Evolutionary conservation across 495 filamentous ascomycete genomes (phyloP), one percentile per base, ranked within the genome.

Genomic region (Neurospora sp.): DNA sequence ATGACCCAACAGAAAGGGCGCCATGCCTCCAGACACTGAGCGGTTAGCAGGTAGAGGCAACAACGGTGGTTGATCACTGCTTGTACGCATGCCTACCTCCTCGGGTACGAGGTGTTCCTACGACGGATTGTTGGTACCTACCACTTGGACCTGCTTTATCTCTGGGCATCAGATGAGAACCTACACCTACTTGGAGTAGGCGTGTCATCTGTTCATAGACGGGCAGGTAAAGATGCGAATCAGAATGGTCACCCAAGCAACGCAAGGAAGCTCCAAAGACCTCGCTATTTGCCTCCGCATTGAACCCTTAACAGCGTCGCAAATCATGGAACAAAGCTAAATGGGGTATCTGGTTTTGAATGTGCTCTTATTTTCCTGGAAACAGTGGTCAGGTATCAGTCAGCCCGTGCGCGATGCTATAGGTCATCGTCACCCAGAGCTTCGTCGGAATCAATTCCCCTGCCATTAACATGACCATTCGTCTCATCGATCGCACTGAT

Each of bases 391-490:
- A 31, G 54, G 3, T 66, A 28, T 17, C 6, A 28, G 13, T 78
- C 77, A 2, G 72, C 77, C 38, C 72, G 73, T 19, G 77, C 71
- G 36, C 73, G 77, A 6, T 72, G 78, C 39, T 81, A 78, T 39
- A 79, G 45, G 69, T 78, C 78, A 28, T 76, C 75, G 15, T 81
- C 79, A 2, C 73, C 77, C 19, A 31, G 40, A 7, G 62, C 76
- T 7, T 74, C 71, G 74, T 75, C 71, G 0, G 71, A 10, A 69
- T 43, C 24, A 17, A 39, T 15, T 69, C 74, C 13, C 69, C 39
- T 42, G 74, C 70, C 28, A 2, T 24, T 71, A 24, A 4, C 39
- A 21, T 74, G 70, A 1, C 71, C 70, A 36, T 72, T 37, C 19
- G 66, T 11, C 24, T 24, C 77, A 42, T 77, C 73, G 15, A 72